Conservation (phyloP, 2,329 filamentous ascomycete genomes). For the Talaromyces marneffei region DNA sequence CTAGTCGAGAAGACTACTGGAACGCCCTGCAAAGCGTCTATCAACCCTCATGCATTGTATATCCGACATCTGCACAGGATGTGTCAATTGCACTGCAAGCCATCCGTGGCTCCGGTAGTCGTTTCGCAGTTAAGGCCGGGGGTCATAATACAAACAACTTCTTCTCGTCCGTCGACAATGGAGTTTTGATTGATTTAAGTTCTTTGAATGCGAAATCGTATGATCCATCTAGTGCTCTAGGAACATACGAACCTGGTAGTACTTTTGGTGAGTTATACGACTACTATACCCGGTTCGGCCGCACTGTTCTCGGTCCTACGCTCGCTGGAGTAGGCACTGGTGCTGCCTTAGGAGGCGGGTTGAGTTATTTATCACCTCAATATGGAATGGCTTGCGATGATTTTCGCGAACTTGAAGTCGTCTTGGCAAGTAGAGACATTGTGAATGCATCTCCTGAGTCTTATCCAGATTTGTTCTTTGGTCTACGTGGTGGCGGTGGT, state of each 20-base stretch:
- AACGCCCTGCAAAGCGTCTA: conserved; percentile 23
- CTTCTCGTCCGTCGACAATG: conserved; percentile 20
- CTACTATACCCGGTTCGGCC: conserved; percentile 5
- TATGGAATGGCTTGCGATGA: conserved; percentile 11
- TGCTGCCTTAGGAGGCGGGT: conserved; percentile 10
- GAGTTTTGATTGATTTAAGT: conserved; percentile 10
- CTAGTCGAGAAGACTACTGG: conserved; percentile 23
- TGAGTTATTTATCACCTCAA: conserved; percentile 8
- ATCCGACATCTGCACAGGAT: conserved; percentile 22
- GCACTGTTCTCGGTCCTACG: conserved; percentile 7
- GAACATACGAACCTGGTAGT: conserved; percentile 8
- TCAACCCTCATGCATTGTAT: conserved; percentile 24
- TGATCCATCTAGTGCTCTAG: not conserved
- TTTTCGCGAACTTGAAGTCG: conserved; percentile 7
- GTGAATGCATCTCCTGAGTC: conserved; percentile 3
- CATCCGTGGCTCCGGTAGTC: conserved; percentile 21
- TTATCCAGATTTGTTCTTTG: conserved; percentile 10
- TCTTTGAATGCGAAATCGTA: conserved; percentile 3
- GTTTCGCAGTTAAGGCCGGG: conserved; percentile 25
- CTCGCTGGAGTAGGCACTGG: conserved; percentile 12
- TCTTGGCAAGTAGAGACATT: conserved; percentile 6
- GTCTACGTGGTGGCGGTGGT: conserved; percentile 6
- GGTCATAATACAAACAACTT: conserved; percentile 27
- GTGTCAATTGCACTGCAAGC: conserved; percentile 24
- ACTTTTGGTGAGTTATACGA: conserved; percentile 10